A percentile compares a stretch with the other conserved stretches of the same genome.
Conservation (phyloP, 192 early-diverging fungal species). For the Coemansia sp. region DNA sequence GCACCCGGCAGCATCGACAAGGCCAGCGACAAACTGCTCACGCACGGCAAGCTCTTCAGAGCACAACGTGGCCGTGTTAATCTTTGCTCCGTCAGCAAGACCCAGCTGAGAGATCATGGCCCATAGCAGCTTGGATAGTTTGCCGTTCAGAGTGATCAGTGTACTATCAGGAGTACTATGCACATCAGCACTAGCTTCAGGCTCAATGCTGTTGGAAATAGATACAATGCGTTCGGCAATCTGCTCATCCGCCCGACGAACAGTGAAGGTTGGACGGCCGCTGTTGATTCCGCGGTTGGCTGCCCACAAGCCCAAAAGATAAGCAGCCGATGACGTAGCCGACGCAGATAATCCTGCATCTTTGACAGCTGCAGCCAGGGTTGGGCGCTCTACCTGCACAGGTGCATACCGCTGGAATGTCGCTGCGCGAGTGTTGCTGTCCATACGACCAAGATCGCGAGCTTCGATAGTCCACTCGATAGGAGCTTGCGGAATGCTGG, state of each 20-base stretch:
- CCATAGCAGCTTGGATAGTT: slow-evolving; percentile 5
- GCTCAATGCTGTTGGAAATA: not conserved
- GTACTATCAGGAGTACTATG: not conserved
- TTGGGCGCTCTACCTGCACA: slow-evolving; percentile 19
- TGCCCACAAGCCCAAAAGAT: slow-evolving; percentile 30
- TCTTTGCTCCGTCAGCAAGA: not conserved
- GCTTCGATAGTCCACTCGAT: slow-evolving; percentile 43
- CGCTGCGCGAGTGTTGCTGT: slow-evolving; percentile 15
- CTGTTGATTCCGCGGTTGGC: not conserved
- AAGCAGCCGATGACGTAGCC: slow-evolving; percentile 12
- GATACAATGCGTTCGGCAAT: slow-evolving; percentile 17
- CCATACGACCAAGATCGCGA: slow-evolving; percentile 33
- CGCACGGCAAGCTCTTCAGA: slow-evolving; percentile 21
- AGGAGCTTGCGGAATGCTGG: not conserved
- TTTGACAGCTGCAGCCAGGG: slow-evolving; percentile 1
- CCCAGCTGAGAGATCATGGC: not conserved
- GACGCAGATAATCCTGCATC: slow-evolving; percentile 6
- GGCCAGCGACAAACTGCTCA: slow-evolving; percentile 41
- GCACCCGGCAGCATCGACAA: slow-evolving; percentile 26
- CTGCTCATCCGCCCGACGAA: slow-evolving; percentile 7
- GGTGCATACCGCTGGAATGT: slow-evolving; percentile 33
- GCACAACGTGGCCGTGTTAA: not conserved
- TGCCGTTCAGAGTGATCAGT: slow-evolving; percentile 2
- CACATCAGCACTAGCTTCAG: not conserved
- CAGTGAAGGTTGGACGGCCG: not conserved